Evolutionary conservation across 2,329 filamentous ascomycete species (phyloP).

Genomic region (Colletotrichum brevisporum): DNA sequence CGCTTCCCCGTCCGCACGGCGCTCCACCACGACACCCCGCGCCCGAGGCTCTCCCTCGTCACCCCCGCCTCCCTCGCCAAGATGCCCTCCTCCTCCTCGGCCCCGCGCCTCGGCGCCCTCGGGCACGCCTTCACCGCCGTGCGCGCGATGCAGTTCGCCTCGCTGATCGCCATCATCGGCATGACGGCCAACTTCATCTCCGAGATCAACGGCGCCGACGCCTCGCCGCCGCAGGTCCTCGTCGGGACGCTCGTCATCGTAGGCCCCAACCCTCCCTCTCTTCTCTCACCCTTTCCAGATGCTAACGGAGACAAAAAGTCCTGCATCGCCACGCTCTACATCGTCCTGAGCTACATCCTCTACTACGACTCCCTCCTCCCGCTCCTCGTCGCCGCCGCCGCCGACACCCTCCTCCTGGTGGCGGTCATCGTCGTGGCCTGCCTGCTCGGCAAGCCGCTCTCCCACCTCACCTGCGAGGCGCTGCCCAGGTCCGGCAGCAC

Average conservation of each 20-base stretch:
- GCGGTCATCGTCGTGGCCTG: constrained; percentile 84
- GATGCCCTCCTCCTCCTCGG: constrained; percentile 60
- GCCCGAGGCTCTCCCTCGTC: constrained; percentile 60
- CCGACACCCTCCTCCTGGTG: constrained; percentile 80
- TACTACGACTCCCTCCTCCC: constrained; percentile 84
- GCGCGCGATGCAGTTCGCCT: constrained; percentile 78
- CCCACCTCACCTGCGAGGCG: constrained; percentile 78
- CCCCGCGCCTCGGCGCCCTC: constrained; percentile 76
- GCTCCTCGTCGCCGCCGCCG: constrained; percentile 75
- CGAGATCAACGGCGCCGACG: constrained; percentile 77
- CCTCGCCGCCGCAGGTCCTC: constrained; percentile 78
- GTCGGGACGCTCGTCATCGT: constrained; percentile 86
- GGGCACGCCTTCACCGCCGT: constrained; percentile 84
- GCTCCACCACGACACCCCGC: constrained; percentile 46
- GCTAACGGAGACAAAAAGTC: constrained; percentile 58
- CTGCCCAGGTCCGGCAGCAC: constrained; percentile 60
- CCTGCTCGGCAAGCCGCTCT: constrained; percentile 84
- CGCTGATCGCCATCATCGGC: constrained; percentile 83
- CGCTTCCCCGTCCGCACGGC: constrained; percentile 58
- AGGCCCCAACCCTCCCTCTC: constrained; percentile 56
- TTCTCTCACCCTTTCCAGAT: constrained; percentile 51
- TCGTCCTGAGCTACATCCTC: constrained; percentile 83
- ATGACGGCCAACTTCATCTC: constrained; percentile 87
- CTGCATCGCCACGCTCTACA: constrained; percentile 84
- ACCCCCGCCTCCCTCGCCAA: constrained; percentile 51